Evolutionary conservation across 805 yeast genomes (phyloP), one percentile per base, ranked within the genome.

Genomic region (Kazachstania africana): DNA sequence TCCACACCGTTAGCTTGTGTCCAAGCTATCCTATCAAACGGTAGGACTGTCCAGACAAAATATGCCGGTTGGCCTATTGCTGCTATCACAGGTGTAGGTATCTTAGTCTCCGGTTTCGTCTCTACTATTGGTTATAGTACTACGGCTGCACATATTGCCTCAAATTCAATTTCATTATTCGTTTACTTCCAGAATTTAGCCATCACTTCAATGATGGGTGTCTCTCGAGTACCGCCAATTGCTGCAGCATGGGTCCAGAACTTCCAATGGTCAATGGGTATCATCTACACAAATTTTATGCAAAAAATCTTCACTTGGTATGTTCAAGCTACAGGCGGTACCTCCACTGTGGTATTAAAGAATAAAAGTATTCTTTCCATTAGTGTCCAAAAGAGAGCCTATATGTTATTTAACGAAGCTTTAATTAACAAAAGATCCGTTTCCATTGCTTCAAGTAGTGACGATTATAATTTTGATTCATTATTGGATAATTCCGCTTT

Each of bases 191-290:
- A 91, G 63, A 74, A 81, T 35, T 66, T 91, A 44, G 95, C 96
- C 14, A 75, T 88, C 37, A 78, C 88, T 13, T 72, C 94, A 12
- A 87, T 91, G 95, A 78, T 85, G 85, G 95, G 93, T 35, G 96
- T 88, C 19, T 71, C 83, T 14, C 65, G 72, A 38, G 81, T 84
- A 14, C 98, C 98, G 2, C 98, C 98, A 3, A 87, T 91, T 44
- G 97, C 96, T 4, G 84, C 94, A 3, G 87, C 97, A 3, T 88
- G 98, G 98, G 76, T 93, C 20, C 95, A 88, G 59, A 91, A 88
- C 62, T 91, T 91, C 65, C 76, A 74, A 57, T 88, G 97, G 97
- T 76, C 96, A 2, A 71, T 88, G 71, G 98, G 98, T 28, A 77
- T 88, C 41, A 81, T 91, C 45, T 68, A 70, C 33, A 72, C 75